A percentile compares a stretch with the other conserved stretches of the same genome.
Evolutionary conservation across 176 grass and related monocot genomes (phyloP).

Genomic region (Phoenix dactylifera): DNA sequence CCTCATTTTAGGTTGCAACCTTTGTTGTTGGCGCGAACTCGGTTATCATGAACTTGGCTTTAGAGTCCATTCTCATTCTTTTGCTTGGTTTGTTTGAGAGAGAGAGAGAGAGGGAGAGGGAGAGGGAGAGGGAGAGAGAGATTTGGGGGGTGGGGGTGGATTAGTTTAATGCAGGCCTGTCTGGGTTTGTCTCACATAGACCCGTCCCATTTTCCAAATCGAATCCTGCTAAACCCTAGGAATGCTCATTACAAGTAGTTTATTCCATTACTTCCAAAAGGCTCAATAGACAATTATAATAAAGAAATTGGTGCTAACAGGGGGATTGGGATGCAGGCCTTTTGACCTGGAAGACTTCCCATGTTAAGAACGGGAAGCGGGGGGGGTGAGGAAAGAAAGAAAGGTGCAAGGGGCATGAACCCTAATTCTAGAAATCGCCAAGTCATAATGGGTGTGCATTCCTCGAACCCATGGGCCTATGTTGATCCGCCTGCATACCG

Average conservation of each 20-base stretch:
- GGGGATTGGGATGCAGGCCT: no score
- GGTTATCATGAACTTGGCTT: no score
- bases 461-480: neutral
- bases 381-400: neutral
- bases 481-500: conserved; percentile 8
- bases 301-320: no score
- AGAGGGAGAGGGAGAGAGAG: neutral
- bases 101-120: conserved; percentile 4
- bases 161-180: conserved; percentile 2
- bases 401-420: neutral
- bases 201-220: conserved; percentile 22
- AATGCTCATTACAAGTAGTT: neutral
- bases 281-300: no score
- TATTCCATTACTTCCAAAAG: neutral
- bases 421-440: no score
- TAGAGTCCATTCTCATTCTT: no score
- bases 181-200: conserved; percentile 10
- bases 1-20: no score
- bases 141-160: neutral
- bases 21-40: no score
- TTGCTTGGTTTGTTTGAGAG: no score
- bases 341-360: neutral
- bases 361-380: neutral
- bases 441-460: no score
- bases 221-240: conserved; percentile 8